Conservation (phyloP, 1,284 basidiomycete genomes). For the Cutaneotrichosporon arboriforme region DNA sequence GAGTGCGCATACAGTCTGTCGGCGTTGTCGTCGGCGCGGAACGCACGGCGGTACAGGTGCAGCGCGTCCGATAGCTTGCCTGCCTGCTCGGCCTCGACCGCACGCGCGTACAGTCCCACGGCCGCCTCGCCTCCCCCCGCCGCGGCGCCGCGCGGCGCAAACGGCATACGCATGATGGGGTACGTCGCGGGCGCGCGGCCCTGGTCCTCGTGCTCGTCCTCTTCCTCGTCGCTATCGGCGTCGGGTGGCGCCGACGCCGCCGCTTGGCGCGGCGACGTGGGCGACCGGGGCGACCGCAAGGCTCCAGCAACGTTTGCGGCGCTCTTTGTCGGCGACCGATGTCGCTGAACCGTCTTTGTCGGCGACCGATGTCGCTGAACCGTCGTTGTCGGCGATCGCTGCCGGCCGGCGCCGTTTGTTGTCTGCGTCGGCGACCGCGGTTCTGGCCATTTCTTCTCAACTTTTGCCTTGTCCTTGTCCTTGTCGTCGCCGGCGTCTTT, state of each 20-base stretch:
- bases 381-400: background rate
- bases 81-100: conserved; percentile 65
- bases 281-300: no score
- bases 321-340: background rate
- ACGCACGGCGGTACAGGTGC: conserved; percentile 67
- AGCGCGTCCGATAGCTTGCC: conserved; percentile 70
- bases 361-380: background rate
- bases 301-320: no score
- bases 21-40: conserved; percentile 57
- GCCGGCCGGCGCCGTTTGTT: no score
- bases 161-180: conserved; percentile 6
- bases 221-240: background rate
- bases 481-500: conserved; percentile 28
- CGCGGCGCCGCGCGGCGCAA: conserved; percentile 19
- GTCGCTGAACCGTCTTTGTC: background rate
- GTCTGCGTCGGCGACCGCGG: background rate
- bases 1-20: conserved; percentile 29
- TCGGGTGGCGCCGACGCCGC: background rate
- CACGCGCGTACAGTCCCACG: conserved; percentile 61
- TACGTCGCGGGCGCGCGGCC: background rate
- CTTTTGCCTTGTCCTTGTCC: background rate
- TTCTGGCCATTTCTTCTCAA: background rate
- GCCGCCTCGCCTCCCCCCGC: conserved; percentile 45
- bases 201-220: background rate
- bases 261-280: background rate